Evolutionary conservation across 2,329 filamentous ascomycete genomes (phyloP).

Genomic region (Elsinoe necatrix): DNA sequence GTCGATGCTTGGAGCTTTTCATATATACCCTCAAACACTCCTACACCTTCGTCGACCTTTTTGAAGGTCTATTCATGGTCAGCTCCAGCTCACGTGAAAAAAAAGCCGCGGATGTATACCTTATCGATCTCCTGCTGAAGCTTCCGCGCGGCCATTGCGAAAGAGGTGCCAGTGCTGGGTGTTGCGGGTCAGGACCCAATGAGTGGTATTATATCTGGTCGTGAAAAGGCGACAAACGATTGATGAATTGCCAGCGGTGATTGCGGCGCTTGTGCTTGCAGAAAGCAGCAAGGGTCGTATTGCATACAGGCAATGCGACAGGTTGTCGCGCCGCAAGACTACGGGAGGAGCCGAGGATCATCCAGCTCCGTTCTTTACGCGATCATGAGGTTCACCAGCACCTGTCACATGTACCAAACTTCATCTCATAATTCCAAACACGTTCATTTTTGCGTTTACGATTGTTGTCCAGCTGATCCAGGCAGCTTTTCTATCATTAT

Average conservation of each 20-base stretch:
- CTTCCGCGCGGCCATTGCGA: constrained; percentile 83
- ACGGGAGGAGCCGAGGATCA: neutral
- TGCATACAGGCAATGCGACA: neutral
- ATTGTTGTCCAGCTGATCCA: constrained; percentile 3
- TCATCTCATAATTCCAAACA: neutral
- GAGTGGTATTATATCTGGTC: neutral
- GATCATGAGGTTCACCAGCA: constrained; percentile 7
- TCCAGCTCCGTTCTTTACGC: neutral
- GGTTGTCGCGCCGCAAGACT: constrained; percentile 7
- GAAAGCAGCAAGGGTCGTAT: neutral
- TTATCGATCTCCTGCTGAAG: constrained; percentile 97
- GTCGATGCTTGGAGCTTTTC: constrained; percentile 93
- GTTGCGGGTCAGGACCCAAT: neutral
- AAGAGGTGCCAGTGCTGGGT: neutral
- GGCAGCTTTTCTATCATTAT: neutral
- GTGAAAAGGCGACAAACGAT: neutral
- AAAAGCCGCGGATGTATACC: constrained; percentile 39
- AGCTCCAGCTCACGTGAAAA: constrained; percentile 16
- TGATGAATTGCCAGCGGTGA: neutral
- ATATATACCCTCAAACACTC: constrained; percentile 88
- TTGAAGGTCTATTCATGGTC: constrained; percentile 58
- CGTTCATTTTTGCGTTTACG: neutral
- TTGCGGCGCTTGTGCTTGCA: constrained; percentile 14
- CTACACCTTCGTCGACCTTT: constrained; percentile 87
- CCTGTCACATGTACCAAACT: constrained; percentile 11